A percentile compares a stretch with the other conserved stretches of the same genome.
phyloP scores from a whole-genome alignment of 2,329 filamentous ascomycete species.

The Curvularia verruculosa region DNA sequence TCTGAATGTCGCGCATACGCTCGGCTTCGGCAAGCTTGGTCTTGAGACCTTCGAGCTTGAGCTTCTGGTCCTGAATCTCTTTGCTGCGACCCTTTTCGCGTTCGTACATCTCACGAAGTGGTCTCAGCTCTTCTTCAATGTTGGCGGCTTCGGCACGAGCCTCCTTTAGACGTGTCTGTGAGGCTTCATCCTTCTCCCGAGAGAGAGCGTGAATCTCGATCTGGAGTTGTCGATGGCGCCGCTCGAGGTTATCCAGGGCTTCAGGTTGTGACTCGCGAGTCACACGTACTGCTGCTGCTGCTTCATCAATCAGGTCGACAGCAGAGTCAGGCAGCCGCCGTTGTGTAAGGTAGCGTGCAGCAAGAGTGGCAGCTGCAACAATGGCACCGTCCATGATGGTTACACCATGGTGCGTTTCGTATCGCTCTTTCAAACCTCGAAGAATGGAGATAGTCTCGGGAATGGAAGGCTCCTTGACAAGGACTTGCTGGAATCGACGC shows the following conservation, averaged over 20 bases:
- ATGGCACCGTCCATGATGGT: slow-evolving; percentile 94
- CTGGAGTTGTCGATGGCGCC: slow-evolving; percentile 85
- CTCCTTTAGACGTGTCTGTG: slow-evolving; percentile 77
- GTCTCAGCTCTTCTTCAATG: slow-evolving; percentile 88
- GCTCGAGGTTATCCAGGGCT: slow-evolving; percentile 91
- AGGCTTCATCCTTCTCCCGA: slow-evolving; percentile 93
- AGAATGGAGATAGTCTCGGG: slow-evolving; percentile 94
- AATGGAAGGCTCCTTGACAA: slow-evolving; percentile 92
- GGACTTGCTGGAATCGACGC: slow-evolving; percentile 95
- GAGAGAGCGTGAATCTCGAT: slow-evolving; percentile 97
- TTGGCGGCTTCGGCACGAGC: slow-evolving; percentile 93
- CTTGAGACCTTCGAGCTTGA: slow-evolving; percentile 90
- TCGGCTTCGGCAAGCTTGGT: slow-evolving; percentile 94
- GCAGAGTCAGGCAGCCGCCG: slow-evolving; percentile 93
- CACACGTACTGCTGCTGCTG: slow-evolving; percentile 93
- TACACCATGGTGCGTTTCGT: slow-evolving; percentile 97
- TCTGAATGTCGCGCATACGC: slow-evolving; percentile 80
- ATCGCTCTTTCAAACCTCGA: slow-evolving; percentile 96
- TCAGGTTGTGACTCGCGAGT: slow-evolving; percentile 96
- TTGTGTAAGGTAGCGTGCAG: slow-evolving; percentile 89
- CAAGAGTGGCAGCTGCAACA: slow-evolving; percentile 87
- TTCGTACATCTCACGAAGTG: slow-evolving; percentile 93
- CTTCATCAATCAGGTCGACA: slow-evolving; percentile 95
- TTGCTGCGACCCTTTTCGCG: slow-evolving; percentile 89
- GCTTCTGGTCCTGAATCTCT: slow-evolving; percentile 90